These are phyloP conservation scores for Sclerotinia sclerotiorum DNA, from an alignment of 2,329 filamentous ascomycete genomes.

Conservation along the genomic window DNA sequence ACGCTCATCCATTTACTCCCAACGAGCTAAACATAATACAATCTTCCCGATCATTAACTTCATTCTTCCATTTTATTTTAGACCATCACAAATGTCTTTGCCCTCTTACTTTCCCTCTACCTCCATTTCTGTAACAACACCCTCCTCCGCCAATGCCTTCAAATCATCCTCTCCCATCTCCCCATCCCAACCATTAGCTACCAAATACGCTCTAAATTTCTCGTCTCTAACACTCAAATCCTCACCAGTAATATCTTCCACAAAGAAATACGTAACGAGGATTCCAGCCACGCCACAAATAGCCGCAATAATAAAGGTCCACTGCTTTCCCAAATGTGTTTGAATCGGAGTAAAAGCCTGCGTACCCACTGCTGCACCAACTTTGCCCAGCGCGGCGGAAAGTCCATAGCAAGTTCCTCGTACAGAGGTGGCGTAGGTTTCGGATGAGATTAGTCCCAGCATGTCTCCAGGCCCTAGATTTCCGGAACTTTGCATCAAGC, in stretches of 20 bases:
- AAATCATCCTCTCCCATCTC: conserved; percentile 47
- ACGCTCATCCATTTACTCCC: too few species aligned
- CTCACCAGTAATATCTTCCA: conserved; percentile 48
- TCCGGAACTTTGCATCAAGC: conserved; percentile 50
- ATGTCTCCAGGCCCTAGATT: conserved; percentile 54
- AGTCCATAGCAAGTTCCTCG: conserved; percentile 52
- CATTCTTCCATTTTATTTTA: neutral
- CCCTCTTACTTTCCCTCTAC: neutral
- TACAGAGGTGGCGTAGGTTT: conserved; percentile 53
- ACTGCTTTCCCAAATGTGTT: conserved; percentile 47
- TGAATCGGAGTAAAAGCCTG: conserved; percentile 52
- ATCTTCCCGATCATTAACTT: too few species aligned
- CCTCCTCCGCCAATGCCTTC: conserved; percentile 39
- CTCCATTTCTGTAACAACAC: conserved; percentile 12
- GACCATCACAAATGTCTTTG: neutral
- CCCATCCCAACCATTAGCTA: conserved; percentile 48
- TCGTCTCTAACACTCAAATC: conserved; percentile 48
- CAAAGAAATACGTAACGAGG: conserved; percentile 49
- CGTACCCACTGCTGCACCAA: conserved; percentile 52
- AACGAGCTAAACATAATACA: too few species aligned
- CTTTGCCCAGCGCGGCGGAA: conserved; percentile 52
- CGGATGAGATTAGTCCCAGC: conserved; percentile 51
- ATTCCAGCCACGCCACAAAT: conserved; percentile 51
- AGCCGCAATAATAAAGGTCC: conserved; percentile 54
- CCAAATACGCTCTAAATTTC: conserved; percentile 47